Base-by-base conservation (phyloP, 768 basidiomycete species). In the Russula ochroleuca region DNA sequence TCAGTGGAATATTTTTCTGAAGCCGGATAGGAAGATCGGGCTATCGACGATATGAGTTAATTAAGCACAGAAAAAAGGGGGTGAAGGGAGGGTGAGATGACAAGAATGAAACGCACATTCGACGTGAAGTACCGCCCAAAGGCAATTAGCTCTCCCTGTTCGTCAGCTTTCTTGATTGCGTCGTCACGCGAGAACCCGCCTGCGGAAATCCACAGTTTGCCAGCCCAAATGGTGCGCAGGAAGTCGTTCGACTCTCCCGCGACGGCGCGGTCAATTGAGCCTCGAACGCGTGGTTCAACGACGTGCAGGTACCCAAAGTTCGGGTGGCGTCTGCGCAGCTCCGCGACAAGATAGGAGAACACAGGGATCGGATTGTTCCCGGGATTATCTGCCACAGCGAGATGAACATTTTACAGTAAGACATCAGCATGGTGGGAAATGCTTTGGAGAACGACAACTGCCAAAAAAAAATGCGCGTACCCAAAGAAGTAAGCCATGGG, bases 301-400 rank as follows among this genome's bases (percentile, higher is more conserved):
- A 75, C 45, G 68, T 79, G 74, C 31, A 79, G 49, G 71, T 78
- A 80, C 13, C 76, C 77, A 5, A 78, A 70, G 28, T 78, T 59
- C 3, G 84, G 80, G 67, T 79, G 75, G 7, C 64, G 63, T 17
- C 72, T 60, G 41, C 72, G 73, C 23, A 87, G 63, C 45, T 77
- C 59, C 5, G 73, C 59, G 21, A 81, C 77, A 45, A 87, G 65
- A 70, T 85, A 78, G 0, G 75, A 66, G 73, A 83, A 88, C 13
- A 81, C 81, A 0, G 84, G 83, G 5, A 78, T 73, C 0, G 85
- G 85, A 62, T 87, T 77, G 3, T 69, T 65, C 81, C 84, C 83
- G 75, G 71, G 82, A 81, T 86, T 83, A 14, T 50, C 71, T 68
- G 35, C 58, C 38, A 14, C 10, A 2, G 10, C 10, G 13, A 11